These are phyloP conservation scores for Suillus subluteus DNA, from an alignment of 768 basidiomycete genomes.

Conservation along the genomic window DNA sequence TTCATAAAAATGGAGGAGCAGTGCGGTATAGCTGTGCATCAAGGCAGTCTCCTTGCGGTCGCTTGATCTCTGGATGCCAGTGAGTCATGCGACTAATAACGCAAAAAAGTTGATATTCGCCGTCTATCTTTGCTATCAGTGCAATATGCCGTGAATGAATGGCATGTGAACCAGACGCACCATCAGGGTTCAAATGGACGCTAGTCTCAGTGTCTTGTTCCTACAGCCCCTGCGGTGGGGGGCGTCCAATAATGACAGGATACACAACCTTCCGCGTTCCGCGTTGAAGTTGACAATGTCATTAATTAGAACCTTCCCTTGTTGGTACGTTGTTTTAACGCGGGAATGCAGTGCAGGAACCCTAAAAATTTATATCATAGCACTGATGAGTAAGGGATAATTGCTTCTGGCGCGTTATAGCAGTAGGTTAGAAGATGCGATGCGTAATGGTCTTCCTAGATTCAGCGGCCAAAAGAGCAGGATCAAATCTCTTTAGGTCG, in stretches of 20 bases:
- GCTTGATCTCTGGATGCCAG: background rate
- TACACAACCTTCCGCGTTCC: background rate
- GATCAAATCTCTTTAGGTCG: background rate
- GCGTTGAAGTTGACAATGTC: background rate
- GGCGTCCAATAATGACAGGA: background rate
- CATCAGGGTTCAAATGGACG: background rate
- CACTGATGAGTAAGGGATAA: background rate
- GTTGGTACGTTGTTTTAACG: no score
- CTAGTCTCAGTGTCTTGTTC: background rate
- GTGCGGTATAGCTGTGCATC: background rate
- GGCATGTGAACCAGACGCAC: slow-evolving; percentile 3
- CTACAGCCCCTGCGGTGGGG: background rate
- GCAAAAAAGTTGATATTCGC: background rate
- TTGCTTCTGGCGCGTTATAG: background rate
- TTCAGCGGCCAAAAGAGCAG: background rate
- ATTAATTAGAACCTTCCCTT: background rate
- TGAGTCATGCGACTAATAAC: background rate
- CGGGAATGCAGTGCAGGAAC: background rate
- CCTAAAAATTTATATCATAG: background rate
- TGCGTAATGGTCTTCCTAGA: background rate
- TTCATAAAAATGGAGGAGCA: background rate
- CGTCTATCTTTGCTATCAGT: slow-evolving; percentile 2
- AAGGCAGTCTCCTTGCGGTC: background rate
- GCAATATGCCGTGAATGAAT: background rate
- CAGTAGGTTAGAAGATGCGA: background rate